Percentiles rank a stretch among this genome's conserved stretches.
These are phyloP conservation scores for Candida vartiovaarae DNA, from an alignment of 805 yeast genomes.

Conservation along the genomic window DNA sequence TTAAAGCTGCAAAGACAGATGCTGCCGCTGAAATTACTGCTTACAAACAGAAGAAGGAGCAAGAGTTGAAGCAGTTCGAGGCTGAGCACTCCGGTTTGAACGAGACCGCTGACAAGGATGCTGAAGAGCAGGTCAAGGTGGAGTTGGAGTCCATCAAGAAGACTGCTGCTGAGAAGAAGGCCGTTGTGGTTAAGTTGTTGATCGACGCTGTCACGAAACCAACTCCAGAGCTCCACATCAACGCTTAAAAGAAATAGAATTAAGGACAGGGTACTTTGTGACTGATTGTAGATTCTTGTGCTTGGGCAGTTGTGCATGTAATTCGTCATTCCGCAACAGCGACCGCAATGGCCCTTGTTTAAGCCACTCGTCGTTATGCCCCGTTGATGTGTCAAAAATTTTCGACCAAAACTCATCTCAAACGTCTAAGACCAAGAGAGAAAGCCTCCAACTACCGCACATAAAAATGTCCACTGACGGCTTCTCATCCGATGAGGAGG, in stretches of 20 bases:
- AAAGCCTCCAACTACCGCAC: constrained; percentile 1
- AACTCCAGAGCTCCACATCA: constrained; percentile 75
- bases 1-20: constrained; percentile 91
- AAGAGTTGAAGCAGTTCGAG: constrained; percentile 69
- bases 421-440: too few relatives aligned
- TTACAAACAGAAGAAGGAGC: constrained; percentile 79
- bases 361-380: too few relatives aligned
- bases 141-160: constrained; percentile 67
- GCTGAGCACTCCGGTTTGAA: constrained; percentile 68
- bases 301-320: too few relatives aligned
- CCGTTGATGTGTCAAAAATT: background rate
- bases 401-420: background rate
- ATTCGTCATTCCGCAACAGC: too few relatives aligned
- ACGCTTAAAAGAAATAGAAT: constrained; percentile 35
- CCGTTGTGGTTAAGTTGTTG: constrained; percentile 63
- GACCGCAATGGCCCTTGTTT: too few relatives aligned
- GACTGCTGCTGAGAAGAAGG: constrained; percentile 55
- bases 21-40: constrained; percentile 85
- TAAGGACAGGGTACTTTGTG: background rate
- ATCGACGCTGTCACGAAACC: constrained; percentile 77
- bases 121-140: constrained; percentile 62
- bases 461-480: constrained; percentile 22
- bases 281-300: background rate
- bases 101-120: constrained; percentile 69
- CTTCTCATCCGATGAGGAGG: constrained; percentile 49